Percentiles rank a stretch among this genome's conserved stretches.
phyloP scores from a whole-genome alignment of 345 rosid genomes.

The Murraya koenigii region DNA sequence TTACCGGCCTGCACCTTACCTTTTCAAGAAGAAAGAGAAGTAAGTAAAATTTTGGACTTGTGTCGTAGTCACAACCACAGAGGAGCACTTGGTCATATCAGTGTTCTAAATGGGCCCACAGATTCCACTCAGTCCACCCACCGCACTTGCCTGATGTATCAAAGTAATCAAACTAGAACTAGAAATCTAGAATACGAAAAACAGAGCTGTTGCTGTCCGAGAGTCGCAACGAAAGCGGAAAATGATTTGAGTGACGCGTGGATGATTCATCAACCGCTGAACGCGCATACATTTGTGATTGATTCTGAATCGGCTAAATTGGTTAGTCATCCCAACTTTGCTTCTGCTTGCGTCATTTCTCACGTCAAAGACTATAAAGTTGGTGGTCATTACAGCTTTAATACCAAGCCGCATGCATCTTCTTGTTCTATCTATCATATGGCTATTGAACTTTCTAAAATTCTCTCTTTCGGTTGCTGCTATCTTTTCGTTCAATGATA shows the following conservation, averaged over 20 bases:
- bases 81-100: background rate
- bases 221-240: too few relatives aligned
- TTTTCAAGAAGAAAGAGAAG: too few relatives aligned
- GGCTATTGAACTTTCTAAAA: background rate
- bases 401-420: background rate
- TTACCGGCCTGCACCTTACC: too few relatives aligned
- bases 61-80: background rate
- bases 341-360: conserved; percentile 16
- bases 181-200: too few relatives aligned
- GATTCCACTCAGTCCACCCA: background rate
- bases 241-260: too few relatives aligned
- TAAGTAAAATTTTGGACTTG: too few relatives aligned
- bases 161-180: too few relatives aligned
- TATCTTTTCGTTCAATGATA: background rate
- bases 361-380: conserved; percentile 10
- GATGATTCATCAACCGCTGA: too few relatives aligned
- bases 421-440: background rate
- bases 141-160: background rate
- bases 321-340: background rate
- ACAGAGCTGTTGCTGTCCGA: too few relatives aligned
- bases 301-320: background rate
- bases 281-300: too few relatives aligned
- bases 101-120: background rate
- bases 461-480: too few relatives aligned
- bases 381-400: background rate